Base-by-base conservation (phyloP, 208 protist genomes). In the Giardia muris region DNA sequence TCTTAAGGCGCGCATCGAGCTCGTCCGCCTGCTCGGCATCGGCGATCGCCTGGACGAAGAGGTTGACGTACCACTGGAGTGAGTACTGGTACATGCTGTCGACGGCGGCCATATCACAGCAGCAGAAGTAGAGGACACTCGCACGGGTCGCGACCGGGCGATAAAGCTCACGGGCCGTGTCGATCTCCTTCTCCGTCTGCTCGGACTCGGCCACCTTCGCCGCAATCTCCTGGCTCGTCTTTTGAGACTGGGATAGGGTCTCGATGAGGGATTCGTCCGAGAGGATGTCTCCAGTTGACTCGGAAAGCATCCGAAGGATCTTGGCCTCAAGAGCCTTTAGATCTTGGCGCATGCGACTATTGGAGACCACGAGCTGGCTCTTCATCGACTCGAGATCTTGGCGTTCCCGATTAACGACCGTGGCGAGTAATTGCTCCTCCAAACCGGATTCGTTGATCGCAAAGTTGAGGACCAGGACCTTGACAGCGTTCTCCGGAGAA, bases 11-110 rank as follows among this genome's bases (percentile, higher is more conserved):
- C 92, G 97, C 95, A 87, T 96, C 57, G 92, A 95, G 96, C 95
- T 94, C 97, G 95, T 94, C 42, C 91, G 93, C 93, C 67, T 95
- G 94, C 93, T 97, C 95, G 93, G 96, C 96, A 93, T 96, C 96
- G 3, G 96, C 95, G 90, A 99, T 97, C 44, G 97, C 97, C 92
- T 96, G 96, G 43, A 96, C 95, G 94, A 99, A 99, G 19, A 99
- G 96, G 87, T 97, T 96, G 67, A 98, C 92, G 93, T 98, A 99
- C 47, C 98, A 96, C 46, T 96, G 95, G 42, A 99, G 96, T 19
- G 98, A 99, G 95, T 99, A 99, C 95, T 99, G 97, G 94, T 99
- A 99, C 98, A 99, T 99, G 67, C 96, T 95, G 93, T 98, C 98
- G 93, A 99, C 98, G 0, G 94, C 95, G 1, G 96, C 97, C 1